Evolutionary conservation across 192 early-diverging fungal genomes (phyloP).

Genomic region (Diversispora epigaea): DNA sequence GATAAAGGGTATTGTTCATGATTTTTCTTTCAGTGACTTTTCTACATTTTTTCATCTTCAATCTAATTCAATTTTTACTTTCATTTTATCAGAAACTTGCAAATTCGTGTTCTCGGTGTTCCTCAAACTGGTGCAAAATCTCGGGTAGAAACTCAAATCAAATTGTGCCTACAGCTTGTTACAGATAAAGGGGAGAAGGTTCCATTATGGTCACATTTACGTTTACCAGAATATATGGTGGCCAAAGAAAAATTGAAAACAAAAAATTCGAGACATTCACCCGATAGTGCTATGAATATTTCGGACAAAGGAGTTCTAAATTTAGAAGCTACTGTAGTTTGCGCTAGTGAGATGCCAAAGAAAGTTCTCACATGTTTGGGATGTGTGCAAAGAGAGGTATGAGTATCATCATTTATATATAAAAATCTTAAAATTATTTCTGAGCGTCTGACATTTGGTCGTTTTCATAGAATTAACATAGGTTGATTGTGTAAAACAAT

Average conservation of each 20-base stretch:
- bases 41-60: not conserved
- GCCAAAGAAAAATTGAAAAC: conserved; percentile 71
- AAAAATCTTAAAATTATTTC: not conserved
- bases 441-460: not conserved
- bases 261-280: conserved; percentile 39
- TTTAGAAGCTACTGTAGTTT: conserved; percentile 82
- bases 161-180: conserved; percentile 81
- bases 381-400: conserved; percentile 80
- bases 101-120: conserved; percentile 42
- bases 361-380: conserved; percentile 77
- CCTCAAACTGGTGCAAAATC: conserved; percentile 71
- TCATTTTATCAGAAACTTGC: not conserved
- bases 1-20: conserved; percentile 2
- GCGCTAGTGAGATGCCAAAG: conserved; percentile 75
- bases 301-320: conserved; percentile 43
- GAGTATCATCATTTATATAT: not conserved
- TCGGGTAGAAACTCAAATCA: conserved; percentile 94
- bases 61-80: not conserved
- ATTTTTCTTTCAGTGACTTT: not conserved
- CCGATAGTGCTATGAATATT: conserved; percentile 22
- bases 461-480: not conserved
- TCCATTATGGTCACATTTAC: conserved; percentile 77
- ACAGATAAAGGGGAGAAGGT: conserved; percentile 69
- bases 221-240: conserved; percentile 80
- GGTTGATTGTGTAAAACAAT: not conserved